These are phyloP conservation scores for Euphorbia lathyris DNA, from an alignment of 345 rosid species.

Conservation along the genomic window DNA sequence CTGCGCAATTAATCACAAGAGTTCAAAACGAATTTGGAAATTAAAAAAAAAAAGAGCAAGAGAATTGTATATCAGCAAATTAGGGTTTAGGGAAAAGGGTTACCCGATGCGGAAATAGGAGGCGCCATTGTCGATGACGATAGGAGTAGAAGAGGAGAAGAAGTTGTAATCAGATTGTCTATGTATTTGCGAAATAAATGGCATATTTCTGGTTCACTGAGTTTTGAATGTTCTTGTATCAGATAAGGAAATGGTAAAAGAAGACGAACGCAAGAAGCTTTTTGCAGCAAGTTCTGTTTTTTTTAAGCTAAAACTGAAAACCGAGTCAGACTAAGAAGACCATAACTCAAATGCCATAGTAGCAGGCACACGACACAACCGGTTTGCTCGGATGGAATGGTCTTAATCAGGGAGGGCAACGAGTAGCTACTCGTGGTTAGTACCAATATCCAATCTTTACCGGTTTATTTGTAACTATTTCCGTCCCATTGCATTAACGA, in stretches of 20 bases:
- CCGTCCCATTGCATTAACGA: too few relatives aligned
- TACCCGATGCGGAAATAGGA: slow-evolving; percentile 97
- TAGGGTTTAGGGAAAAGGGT: slow-evolving; percentile 32
- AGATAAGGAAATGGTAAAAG: neutral
- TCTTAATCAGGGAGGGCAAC: too few relatives aligned
- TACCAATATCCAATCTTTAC: too few relatives aligned
- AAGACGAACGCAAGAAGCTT: neutral
- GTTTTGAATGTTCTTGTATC: neutral
- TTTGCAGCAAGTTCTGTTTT: neutral
- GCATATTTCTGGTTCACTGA: slow-evolving; percentile 32
- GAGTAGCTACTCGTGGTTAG: too few relatives aligned
- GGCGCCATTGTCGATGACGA: slow-evolving; percentile 97
- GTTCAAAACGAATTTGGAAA: neutral
- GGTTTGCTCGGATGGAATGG: too few relatives aligned
- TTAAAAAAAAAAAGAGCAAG: neutral
- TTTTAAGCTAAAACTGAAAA: neutral
- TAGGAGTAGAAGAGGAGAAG: slow-evolving; percentile 67
- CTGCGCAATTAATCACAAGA: slow-evolving; percentile 32
- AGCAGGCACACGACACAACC: neutral
- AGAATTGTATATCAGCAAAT: neutral
- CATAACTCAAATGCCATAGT: neutral
- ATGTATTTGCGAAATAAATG: slow-evolving; percentile 50
- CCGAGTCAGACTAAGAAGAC: neutral
- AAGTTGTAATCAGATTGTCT: slow-evolving; percentile 73
- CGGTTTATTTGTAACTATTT: too few relatives aligned